Evolutionary conservation across 148 eudicot species (phyloP).

Genomic region (Nepenthes gracilis): DNA sequence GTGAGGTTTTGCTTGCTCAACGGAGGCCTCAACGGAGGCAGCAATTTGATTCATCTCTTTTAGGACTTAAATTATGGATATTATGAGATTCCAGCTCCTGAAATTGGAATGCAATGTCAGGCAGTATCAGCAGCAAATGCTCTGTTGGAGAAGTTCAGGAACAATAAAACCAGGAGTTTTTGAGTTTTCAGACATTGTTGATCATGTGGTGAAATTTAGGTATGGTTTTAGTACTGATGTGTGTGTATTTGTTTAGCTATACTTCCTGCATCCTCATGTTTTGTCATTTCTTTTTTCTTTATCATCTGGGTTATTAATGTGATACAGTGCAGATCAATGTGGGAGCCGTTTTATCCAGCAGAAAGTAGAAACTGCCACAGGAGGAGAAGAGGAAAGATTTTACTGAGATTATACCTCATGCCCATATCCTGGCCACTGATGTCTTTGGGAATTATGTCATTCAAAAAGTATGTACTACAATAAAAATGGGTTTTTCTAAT

Average conservation of each 20-base stretch:
- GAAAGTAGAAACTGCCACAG: conserved; percentile 46
- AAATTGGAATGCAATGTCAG: conserved; percentile 14
- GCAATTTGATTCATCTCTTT: conserved; percentile 16
- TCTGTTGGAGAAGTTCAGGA: conserved; percentile 40
- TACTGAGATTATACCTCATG: conserved; percentile 37
- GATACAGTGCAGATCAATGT: conserved; percentile 44
- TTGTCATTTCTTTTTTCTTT: background rate
- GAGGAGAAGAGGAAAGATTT: conserved; percentile 47
- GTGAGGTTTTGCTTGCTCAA: conserved; percentile 34
- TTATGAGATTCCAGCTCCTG: conserved; percentile 18
- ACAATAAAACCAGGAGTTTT: conserved; percentile 30
- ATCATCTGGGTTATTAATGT: conserved; percentile 8
- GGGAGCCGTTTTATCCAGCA: conserved; percentile 75
- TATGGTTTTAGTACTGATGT: conserved; percentile 7
- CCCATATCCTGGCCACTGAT: conserved; percentile 49
- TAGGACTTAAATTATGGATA: conserved; percentile 16
- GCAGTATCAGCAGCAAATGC: conserved; percentile 20
- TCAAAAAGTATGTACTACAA: conserved; percentile 32
- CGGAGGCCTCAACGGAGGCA: too few species aligned
- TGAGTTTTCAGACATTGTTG: conserved; percentile 43
- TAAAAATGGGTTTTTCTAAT: background rate
- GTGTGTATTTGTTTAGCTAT: background rate
- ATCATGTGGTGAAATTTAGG: conserved; percentile 57
- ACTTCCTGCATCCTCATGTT: background rate
- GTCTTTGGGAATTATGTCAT: conserved; percentile 75